Base-by-base conservation (phyloP, 2,329 filamentous ascomycete genomes). In the Alternaria alternata region DNA sequence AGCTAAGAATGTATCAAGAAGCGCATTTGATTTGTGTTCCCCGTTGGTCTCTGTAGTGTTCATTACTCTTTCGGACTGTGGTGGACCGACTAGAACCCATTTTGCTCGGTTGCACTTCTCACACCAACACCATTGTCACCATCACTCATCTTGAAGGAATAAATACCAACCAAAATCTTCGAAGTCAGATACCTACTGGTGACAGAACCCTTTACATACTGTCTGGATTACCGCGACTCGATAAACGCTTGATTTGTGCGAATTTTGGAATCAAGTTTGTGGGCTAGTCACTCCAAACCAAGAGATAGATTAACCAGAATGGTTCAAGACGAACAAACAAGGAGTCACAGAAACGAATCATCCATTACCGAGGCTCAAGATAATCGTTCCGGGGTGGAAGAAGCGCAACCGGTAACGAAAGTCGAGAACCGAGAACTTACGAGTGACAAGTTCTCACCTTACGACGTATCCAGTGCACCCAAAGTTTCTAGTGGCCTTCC, bases 371-470 rank as follows among this genome's bases (percentile, higher is more conserved):
- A 26, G 7, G 30, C 16, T 1, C 6, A 38, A 8, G 14, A 2
- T 7, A 2, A n/a, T 6, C 14, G 16, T 24, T 20, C 12, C 20
- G 20, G 20, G 24, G 2, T 30, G 30, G 20, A n/a, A 16, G 22
- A 16, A 44, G 6, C 34, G 42, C 30, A 22, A 32, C 32, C 16
- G 12, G 9, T 14, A 46, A 28, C 38, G 16, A 28, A 24, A 24
- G 8, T 18, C 39, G 14, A 46, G 42, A 24, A 49, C 58, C 18
- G 24, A 38, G 46, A 49, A 11, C 28, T 36, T 2, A 18, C 18
- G 7, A 64, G 64, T 5, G 53, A 64, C 46, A 76, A 71, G 59
- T 78, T 78, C 55, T 57, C 76, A 32, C 79, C 79, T 7, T 67
- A 70, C 39, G 74, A 81, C 44, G 61, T 72, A n/a, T 56, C 66